These are phyloP conservation scores for Wakefieldia striispora DNA, from an alignment of 768 basidiomycete species.

Conservation along the genomic window DNA sequence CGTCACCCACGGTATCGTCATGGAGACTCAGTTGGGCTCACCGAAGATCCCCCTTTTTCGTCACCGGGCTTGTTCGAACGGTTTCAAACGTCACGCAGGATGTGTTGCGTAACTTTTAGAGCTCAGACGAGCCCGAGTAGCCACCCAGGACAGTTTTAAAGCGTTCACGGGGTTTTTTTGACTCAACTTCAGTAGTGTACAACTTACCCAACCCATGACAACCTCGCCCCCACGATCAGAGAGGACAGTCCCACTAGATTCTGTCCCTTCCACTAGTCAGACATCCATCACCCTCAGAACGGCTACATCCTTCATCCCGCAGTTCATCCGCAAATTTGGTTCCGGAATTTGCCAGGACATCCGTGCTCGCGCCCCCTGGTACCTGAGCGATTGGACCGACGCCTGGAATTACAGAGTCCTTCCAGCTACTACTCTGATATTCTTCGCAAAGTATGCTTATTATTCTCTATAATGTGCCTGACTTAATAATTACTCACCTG, in stretches of 20 bases:
- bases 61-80: too few species aligned
- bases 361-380: constrained; percentile 70
- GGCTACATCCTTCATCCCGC: not conserved
- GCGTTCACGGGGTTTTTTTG: not conserved
- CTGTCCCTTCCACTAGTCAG: not conserved
- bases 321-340: constrained; percentile 36
- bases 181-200: not conserved
- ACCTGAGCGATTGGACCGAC: constrained; percentile 84
- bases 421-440: constrained; percentile 82
- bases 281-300: constrained; percentile 1
- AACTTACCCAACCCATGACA: too few species aligned
- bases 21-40: not conserved
- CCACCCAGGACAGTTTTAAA: not conserved
- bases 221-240: not conserved
- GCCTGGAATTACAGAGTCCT: constrained; percentile 91
- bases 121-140: not conserved
- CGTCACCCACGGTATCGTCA: not conserved
- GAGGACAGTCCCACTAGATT: not conserved
- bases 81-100: too few species aligned
- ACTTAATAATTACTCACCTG: not conserved
- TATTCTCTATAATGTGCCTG: not conserved
- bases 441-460: constrained; percentile 72
- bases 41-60: not conserved
- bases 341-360: constrained; percentile 73
- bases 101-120: not conserved